These are phyloP conservation scores for Penicillium odoratum DNA, from an alignment of 495 filamentous ascomycete species.

Conservation along the genomic window DNA sequence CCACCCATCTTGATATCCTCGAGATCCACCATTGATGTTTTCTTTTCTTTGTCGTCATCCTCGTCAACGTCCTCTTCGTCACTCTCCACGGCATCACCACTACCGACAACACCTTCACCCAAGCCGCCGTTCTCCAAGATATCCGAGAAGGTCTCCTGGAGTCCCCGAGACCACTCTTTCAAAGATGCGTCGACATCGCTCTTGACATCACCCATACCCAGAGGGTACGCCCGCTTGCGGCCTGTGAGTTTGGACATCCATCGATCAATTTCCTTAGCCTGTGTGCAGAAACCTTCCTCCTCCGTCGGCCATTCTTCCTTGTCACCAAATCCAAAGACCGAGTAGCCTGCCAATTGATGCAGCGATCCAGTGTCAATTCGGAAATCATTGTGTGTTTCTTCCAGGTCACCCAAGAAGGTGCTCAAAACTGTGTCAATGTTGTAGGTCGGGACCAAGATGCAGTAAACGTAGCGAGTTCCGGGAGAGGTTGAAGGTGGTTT, in stretches of 20 bases:
- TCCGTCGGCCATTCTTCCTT: constrained; percentile 87
- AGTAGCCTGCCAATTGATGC: constrained; percentile 74
- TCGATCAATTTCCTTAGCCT: constrained; percentile 83
- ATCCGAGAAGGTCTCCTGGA: constrained; percentile 70
- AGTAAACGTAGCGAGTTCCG: constrained; percentile 69
- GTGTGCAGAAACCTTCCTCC: constrained; percentile 86
- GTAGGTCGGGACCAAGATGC: constrained; percentile 81
- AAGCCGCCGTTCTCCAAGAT: constrained; percentile 60
- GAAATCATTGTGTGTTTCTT: constrained; percentile 94
- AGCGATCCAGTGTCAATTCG: constrained; percentile 88
- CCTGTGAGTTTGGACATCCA: constrained; percentile 94
- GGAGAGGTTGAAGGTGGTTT: constrained; percentile 50
- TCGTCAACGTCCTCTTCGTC: constrained; percentile 67
- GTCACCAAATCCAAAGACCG: constrained; percentile 93
- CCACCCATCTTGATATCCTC: constrained; percentile 75
- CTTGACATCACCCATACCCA: constrained; percentile 87
- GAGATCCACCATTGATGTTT: constrained; percentile 65
- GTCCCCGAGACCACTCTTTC: constrained; percentile 72
- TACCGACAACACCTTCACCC: constrained; percentile 78
- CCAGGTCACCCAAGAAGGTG: constrained; percentile 76
- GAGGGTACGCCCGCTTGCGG: constrained; percentile 74
- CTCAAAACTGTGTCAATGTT: constrained; percentile 88
- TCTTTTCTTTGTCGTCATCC: constrained; percentile 40
- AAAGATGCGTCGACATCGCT: constrained; percentile 63
- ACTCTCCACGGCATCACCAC: constrained; percentile 80